Evolutionary conservation across 306 rosid species (phyloP), one percentile per base, ranked within the genome.

Genomic region (Coriaria nepalensis): DNA sequence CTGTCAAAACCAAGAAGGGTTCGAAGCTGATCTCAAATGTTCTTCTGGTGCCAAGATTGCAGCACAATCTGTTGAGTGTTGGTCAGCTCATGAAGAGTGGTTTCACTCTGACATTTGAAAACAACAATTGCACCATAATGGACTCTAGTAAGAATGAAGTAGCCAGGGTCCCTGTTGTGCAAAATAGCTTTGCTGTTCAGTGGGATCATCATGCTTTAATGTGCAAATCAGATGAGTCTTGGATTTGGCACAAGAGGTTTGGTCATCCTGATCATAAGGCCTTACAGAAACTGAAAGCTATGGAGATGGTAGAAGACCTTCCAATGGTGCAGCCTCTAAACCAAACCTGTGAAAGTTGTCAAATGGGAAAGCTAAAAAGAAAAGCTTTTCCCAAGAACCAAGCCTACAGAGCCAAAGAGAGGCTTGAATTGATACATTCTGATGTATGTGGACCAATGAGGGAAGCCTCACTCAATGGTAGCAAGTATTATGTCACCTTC

Each of bases 391-490:
- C 29, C 29, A 20, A 20, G 40, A 39, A 36, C 29, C 40, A 53
- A 44, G 43, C 49, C 42, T 55, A 29, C 33, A 55, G 32, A 55
- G 9, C 40, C 42, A 35, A 20, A 56, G 13, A 44, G 35, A 44
- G 45, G 47, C 45, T 53, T 4, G 13, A 53, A 40, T 12, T 39
- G 0, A 47, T 53, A 13, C 47, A 53, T n/a, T 13, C 46, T 14
- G 47, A 56, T 44, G 12, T 56, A 33, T 41, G 51, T 43, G 51
- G 51, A 56, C 51, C 51, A 33, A 20, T 6, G n/a, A n/a, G 43
- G 11, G 43, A 55, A 9, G 7, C 49, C 10, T 55, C 49, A 11
- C 43, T 56, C 7, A 44, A 56, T 33, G 42, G 49, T 56, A 56
- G 40, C 37, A 51, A 13, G 43, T 51, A 51, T 32, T 51, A 43